Percentiles rank a stretch among this genome's conserved stretches.
Conservation (phyloP, 108 stramenopile genomes). For the Skeletonema marinoi region DNA sequence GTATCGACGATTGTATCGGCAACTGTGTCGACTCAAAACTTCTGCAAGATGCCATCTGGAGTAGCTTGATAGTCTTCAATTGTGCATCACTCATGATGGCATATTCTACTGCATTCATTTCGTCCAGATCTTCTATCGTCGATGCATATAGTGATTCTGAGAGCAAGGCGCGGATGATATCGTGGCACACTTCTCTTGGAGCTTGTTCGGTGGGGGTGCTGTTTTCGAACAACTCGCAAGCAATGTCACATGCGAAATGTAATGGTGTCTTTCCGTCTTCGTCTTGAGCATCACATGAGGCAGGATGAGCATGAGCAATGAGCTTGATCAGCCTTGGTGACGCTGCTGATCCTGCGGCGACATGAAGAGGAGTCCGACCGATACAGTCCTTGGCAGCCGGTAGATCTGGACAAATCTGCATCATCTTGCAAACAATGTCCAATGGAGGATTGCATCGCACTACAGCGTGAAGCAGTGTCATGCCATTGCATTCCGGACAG, state of each 20-base stretch:
- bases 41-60: neutral
- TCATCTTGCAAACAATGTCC: constrained; percentile 33
- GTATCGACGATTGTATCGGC: no score
- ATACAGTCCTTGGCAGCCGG: constrained; percentile 5
- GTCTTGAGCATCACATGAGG: constrained; percentile 7
- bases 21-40: no score
- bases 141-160: constrained; percentile 3
- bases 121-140: constrained; percentile 11
- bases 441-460: constrained; percentile 9
- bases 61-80: neutral
- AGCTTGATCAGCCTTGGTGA: neutral
- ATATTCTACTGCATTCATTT: constrained; percentile 23
- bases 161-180: constrained; percentile 6
- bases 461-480: constrained; percentile 8
- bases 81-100: constrained; percentile 14
- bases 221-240: constrained; percentile 14
- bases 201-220: neutral
- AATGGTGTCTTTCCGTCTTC: constrained; percentile 11
- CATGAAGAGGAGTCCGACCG: constrained; percentile 23
- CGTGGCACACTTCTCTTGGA: constrained; percentile 2
- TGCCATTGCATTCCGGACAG: neutral
- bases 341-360: constrained; percentile 14
- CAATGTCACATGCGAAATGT: constrained; percentile 16
- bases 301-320: neutral
- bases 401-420: constrained; percentile 3